These are phyloP conservation scores for Wickerhamomyces chaumierensis DNA, from an alignment of 805 yeast species.

Conservation along the genomic window DNA sequence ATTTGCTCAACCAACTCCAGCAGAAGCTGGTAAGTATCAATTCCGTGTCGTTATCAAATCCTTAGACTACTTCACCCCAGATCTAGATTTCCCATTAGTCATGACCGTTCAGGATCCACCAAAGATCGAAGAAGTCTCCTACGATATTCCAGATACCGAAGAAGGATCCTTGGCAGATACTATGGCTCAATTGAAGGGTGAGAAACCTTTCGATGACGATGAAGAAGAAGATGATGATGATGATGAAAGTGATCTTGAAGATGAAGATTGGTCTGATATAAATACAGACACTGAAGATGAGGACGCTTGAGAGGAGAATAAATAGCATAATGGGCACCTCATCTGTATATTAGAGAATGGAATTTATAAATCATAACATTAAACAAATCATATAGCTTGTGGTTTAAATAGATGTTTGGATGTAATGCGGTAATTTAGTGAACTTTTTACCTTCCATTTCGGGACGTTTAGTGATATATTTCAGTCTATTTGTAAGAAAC, in stretches of 20 bases:
- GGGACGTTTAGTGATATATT: too few relatives aligned
- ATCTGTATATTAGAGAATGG: too few relatives aligned
- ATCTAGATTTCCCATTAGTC: conserved; percentile 57
- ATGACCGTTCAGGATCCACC: conserved; percentile 62
- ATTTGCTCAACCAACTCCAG: conserved; percentile 70
- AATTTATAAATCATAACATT: too few relatives aligned
- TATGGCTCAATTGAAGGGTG: conserved; percentile 58
- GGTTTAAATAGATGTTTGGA: too few relatives aligned
- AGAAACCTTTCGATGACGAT: conserved; percentile 33
- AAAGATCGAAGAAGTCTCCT: conserved; percentile 31
- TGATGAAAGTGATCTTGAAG: conserved; percentile 33
- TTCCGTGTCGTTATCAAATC: conserved; percentile 65
- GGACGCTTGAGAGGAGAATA: conserved; percentile 21
- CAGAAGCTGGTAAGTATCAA: conserved; percentile 46
- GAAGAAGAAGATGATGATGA: conserved; percentile 23
- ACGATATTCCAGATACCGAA: conserved; percentile 60
- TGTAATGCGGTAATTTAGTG: too few relatives aligned
- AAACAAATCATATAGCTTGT: too few relatives aligned
- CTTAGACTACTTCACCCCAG: conserved; percentile 73
- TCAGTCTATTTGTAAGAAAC: too few relatives aligned
- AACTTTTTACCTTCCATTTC: too few relatives aligned
- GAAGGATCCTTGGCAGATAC: conserved; percentile 73
- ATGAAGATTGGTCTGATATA: conserved; percentile 35
- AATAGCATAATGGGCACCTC: too few relatives aligned
- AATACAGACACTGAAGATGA: conserved; percentile 60